phyloP scores from a whole-genome alignment of 1,284 basidiomycete genomes.

The Wallemia mellicola region DNA sequence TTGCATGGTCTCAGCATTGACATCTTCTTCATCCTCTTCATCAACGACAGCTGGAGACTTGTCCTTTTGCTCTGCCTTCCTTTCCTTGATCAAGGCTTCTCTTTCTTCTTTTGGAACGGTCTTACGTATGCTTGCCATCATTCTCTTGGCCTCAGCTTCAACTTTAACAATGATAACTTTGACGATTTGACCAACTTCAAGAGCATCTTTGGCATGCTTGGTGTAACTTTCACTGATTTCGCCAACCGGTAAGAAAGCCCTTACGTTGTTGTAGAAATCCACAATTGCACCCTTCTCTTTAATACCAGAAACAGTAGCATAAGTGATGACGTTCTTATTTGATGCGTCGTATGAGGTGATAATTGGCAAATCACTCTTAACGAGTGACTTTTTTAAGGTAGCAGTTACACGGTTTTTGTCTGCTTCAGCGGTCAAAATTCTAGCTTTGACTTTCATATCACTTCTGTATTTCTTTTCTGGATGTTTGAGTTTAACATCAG shows the following conservation, averaged over 20 bases:
- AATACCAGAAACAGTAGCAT: slow-evolving; percentile 56
- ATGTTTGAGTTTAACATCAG: slow-evolving; percentile 72
- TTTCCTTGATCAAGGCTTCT: neutral
- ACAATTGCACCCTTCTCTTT: slow-evolving; percentile 48
- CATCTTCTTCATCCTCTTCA: slow-evolving; percentile 20
- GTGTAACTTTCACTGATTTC: slow-evolving; percentile 44
- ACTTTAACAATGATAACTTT: slow-evolving; percentile 57
- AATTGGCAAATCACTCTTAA: slow-evolving; percentile 47
- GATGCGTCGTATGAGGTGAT: slow-evolving; percentile 37
- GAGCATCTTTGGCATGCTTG: slow-evolving; percentile 34
- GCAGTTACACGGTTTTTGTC: slow-evolving; percentile 52
- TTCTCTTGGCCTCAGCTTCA: slow-evolving; percentile 29
- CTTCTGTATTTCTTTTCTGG: slow-evolving; percentile 72
- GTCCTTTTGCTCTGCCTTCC: slow-evolving; percentile 10
- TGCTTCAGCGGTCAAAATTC: slow-evolving; percentile 65
- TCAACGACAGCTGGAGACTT: slow-evolving; percentile 15
- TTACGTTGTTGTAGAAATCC: slow-evolving; percentile 69
- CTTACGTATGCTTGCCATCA: slow-evolving; percentile 67
- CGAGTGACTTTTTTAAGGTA: slow-evolving; percentile 71
- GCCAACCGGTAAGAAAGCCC: slow-evolving; percentile 46
- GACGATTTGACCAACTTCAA: slow-evolving; percentile 51
- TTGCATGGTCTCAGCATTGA: slow-evolving; percentile 12
- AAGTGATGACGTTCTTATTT: slow-evolving; percentile 37
- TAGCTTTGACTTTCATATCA: slow-evolving; percentile 40
- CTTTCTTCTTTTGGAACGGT: slow-evolving; percentile 24